Conservation (phyloP, 73 alveolate species). For the Symbiodinium pilosum region DNA sequence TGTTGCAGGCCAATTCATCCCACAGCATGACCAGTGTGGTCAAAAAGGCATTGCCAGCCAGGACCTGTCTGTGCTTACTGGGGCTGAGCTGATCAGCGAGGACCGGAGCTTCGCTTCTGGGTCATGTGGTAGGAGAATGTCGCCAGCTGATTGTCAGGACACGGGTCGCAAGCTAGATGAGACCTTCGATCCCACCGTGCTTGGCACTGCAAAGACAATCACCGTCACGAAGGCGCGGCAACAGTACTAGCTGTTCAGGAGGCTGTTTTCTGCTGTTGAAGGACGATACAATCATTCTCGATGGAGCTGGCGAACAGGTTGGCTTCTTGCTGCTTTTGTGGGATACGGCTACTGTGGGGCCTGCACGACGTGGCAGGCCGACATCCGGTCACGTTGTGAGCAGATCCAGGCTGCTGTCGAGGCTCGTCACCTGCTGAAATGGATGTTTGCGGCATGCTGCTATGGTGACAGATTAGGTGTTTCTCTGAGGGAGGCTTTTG, state of each 20-base stretch:
- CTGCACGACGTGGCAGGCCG: conserved; percentile 90
- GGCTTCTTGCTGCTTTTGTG: no score
- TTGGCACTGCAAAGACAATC: conserved; percentile 6
- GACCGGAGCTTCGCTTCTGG: no score
- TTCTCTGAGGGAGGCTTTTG: no score
- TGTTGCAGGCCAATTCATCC: conserved; percentile 92
- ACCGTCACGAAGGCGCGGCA: neutral
- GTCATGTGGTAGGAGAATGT: no score
- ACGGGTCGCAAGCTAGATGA: conserved; percentile 28
- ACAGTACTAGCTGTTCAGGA: neutral
- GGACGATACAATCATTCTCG: conserved; percentile 99
- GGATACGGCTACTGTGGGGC: no score
- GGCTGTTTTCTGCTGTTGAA: neutral
- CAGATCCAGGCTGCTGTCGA: conserved; percentile 33
- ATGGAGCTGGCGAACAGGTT: conserved; percentile 98
- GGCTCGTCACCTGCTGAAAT: no score
- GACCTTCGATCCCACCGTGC: neutral
- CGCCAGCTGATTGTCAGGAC: neutral
- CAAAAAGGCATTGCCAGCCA: neutral
- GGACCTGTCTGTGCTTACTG: conserved; percentile 98
- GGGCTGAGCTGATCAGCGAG: conserved; percentile 98
- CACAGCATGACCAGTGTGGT: neutral
- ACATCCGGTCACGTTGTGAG: conserved; percentile 85
- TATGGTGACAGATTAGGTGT: no score
- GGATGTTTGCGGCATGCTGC: no score